These are phyloP conservation scores for Sugiyamaella novakii DNA, from an alignment of 1,139 yeast species.

Conservation along the genomic window DNA sequence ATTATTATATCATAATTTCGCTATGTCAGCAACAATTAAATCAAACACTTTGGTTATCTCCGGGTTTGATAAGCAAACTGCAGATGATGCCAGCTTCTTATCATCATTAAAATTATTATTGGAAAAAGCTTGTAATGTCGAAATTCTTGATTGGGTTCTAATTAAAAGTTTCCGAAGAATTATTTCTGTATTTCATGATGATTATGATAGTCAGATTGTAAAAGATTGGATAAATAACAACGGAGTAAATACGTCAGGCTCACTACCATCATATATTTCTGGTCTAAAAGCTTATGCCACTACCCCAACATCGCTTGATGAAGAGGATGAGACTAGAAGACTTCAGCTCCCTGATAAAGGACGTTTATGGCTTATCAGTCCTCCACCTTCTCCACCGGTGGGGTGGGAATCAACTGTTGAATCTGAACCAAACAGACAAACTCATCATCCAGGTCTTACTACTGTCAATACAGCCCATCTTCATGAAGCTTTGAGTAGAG, in stretches of 20 bases:
- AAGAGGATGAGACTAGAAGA: conserved; percentile 26
- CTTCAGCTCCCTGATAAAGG: conserved; percentile 47
- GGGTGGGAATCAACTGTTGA: conserved; percentile 46
- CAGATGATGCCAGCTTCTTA: conserved; percentile 1
- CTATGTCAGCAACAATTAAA: neutral
- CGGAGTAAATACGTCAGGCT: conserved; percentile 1
- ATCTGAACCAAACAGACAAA: conserved; percentile 43
- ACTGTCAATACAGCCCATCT: conserved; percentile 5
- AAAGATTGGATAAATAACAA: conserved; percentile 22
- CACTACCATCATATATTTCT: conserved; percentile 12
- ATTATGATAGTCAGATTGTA: conserved; percentile 37
- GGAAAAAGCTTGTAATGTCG: conserved; percentile 13
- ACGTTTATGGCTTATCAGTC: conserved; percentile 46
- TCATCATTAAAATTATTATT: neutral
- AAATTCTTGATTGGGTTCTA: conserved; percentile 41
- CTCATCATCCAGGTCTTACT: conserved; percentile 29
- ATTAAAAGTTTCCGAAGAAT: conserved; percentile 43
- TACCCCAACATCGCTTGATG: conserved; percentile 6
- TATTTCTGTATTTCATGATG: conserved; percentile 40
- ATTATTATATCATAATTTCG: no score
- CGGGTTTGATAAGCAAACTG: conserved; percentile 12
- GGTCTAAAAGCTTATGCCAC: conserved; percentile 14
- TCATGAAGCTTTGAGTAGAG: conserved; percentile 12
- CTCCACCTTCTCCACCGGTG: conserved; percentile 50
- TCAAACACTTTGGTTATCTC: conserved; percentile 16